phyloP scores from a whole-genome alignment of 202 grass and related monocot species.

The Dendrocalamus latiflorus region DNA sequence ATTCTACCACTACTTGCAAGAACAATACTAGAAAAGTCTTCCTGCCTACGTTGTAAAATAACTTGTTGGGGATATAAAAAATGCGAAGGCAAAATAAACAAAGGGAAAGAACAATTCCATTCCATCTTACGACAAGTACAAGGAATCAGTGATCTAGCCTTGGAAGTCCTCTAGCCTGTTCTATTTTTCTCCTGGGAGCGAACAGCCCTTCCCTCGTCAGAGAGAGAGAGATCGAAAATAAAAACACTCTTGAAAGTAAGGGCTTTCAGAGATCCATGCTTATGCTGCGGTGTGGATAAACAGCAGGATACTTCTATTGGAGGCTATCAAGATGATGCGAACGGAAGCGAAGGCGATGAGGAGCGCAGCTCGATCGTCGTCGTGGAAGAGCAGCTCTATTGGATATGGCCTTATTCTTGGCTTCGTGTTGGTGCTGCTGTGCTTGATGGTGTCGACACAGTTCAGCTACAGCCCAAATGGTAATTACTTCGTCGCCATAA shows the following conservation, averaged over 20 bases:
- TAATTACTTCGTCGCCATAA: not conserved
- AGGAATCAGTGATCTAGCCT: not conserved
- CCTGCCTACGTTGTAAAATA: not conserved
- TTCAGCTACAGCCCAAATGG: not conserved
- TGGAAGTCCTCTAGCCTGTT: not conserved
- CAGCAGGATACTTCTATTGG: not conserved
- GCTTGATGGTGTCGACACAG: not conserved
- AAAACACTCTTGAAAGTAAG: not conserved
- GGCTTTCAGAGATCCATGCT: not conserved
- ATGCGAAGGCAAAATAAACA: not conserved
- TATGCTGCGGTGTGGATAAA: not conserved
- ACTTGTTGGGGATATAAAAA: not conserved
- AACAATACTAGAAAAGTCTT: not conserved
- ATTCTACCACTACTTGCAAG: not conserved
- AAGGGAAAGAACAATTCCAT: not conserved
- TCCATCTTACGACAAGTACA: not conserved
- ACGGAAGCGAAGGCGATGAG: not conserved
- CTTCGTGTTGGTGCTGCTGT: slow-evolving; percentile 5
- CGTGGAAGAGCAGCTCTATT: slow-evolving; percentile 11
- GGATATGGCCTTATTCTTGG: not conserved
- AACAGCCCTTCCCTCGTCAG: not conserved
- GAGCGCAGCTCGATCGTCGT: not conserved
- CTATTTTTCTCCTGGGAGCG: not conserved
- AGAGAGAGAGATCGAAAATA: not conserved
- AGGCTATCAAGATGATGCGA: not conserved